Base-by-base conservation (phyloP, 352 stramenopile genomes). In the Phytophthora pluvialis region DNA sequence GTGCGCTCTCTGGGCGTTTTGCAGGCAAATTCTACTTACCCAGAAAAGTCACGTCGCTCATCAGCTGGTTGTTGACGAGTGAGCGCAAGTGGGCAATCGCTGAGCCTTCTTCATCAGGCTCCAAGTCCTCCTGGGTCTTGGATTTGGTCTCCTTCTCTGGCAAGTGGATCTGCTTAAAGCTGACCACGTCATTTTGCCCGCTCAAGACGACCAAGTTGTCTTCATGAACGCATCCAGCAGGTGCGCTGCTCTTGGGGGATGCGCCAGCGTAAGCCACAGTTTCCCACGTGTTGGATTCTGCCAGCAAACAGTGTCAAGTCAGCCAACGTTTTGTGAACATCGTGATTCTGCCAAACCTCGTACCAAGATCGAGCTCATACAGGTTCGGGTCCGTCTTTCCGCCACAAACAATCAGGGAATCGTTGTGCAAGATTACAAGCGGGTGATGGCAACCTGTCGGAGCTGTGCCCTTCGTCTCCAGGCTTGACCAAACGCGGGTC, bases 321-420 rank as follows among this genome's bases (percentile, higher is more conserved):
- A 58, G 50, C 25, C 16, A 28, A 53, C 2, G 3, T 0, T 13
- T 48, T 32, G 6, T 47, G 13, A 32, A 35, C 29, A 38, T 39
- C 12, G 12, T 52, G 10, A 55, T 56, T 10, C n/a, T 11, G 31
- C 1, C 6, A 21, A 12, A 31, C 13, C 29, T 49, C 65, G 9
- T 66, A 93, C 85, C 81, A 40, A 95, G 67, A 43, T 91, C 92
- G 8, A 99, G 80, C 58, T 98, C 94, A 65, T 98, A 92, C 50
- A 99, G 93, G 73, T 99, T 97, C 29, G 77, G 92, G 46, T 97
- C 96, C 16, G 88, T 98, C 29, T 90, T 98, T 21, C 97, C 97
- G 13, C 91, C 93, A 78, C 97, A 98, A 28, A 98, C 88, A 79
- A 96, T 97, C 81, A 98, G 94, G 9, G 83, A 97, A 70, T 96